A percentile compares a stretch with the other conserved stretches of the same genome.
These are phyloP conservation scores for Tetracentron sinense DNA, from an alignment of 164 flowering plant species.

Conservation along the genomic window DNA sequence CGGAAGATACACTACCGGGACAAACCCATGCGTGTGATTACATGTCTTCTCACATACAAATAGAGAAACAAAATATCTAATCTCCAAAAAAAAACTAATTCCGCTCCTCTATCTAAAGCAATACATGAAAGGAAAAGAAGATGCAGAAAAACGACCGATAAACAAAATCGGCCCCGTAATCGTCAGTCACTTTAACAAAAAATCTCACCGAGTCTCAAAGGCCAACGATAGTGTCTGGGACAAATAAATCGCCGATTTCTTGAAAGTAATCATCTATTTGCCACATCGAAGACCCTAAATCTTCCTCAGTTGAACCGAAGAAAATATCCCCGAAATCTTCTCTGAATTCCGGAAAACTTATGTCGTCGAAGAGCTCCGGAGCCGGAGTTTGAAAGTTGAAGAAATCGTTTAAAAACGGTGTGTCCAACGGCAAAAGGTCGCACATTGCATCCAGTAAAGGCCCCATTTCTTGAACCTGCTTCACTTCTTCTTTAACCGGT, in stretches of 20 bases:
- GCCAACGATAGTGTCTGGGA: too few relatives aligned
- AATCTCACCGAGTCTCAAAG: too few relatives aligned
- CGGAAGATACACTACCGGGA: too few relatives aligned
- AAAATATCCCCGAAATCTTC: conserved; percentile 17
- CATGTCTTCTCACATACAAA: too few relatives aligned
- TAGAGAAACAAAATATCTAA: too few relatives aligned
- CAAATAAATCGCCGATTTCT: too few relatives aligned
- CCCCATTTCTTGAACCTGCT: conserved; percentile 6
- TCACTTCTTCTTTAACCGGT: not conserved
- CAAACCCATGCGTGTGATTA: too few relatives aligned
- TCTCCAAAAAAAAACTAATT: too few relatives aligned
- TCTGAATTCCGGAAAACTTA: conserved; percentile 14
- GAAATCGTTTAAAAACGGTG: conserved; percentile 29
- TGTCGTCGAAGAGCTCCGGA: conserved; percentile 27
- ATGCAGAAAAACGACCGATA: too few relatives aligned
- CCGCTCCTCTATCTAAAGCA: too few relatives aligned
- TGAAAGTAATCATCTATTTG: too few relatives aligned
- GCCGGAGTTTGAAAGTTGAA: conserved; percentile 33
- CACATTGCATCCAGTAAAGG: conserved; percentile 20
- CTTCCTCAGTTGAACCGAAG: conserved; percentile 15
- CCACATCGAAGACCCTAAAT: conserved; percentile 29
- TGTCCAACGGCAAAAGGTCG: conserved; percentile 8
- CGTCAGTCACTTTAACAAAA: conserved; percentile 14
- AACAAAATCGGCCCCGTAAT: conserved; percentile 32
- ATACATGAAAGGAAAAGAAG: too few relatives aligned